Evolutionary conservation across 1,284 basidiomycete genomes (phyloP).

Genomic region (Naganishia liquefaciens): DNA sequence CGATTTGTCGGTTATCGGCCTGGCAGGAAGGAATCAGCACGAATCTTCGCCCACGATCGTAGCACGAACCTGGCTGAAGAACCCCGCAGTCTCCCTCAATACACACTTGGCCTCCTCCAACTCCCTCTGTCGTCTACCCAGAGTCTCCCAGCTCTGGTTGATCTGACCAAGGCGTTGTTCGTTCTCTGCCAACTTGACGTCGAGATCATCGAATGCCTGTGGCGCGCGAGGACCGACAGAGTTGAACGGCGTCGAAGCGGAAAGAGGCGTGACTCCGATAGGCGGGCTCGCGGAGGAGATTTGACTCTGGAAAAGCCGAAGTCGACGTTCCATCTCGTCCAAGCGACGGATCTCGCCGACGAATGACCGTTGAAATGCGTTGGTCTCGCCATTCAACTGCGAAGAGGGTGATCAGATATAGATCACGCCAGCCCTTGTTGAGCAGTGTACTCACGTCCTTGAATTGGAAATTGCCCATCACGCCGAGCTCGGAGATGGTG

Average conservation of each 20-base stretch:
- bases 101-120: conserved; percentile 92
- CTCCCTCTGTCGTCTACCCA: conserved; percentile 83
- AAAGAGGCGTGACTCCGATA: conserved; percentile 76
- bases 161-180: conserved; percentile 84
- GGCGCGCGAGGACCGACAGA: conserved; percentile 86
- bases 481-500: conserved; percentile 90
- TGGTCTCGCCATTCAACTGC: conserved; percentile 90
- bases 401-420: background rate
- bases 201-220: conserved; percentile 90
- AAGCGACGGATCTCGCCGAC: conserved; percentile 91
- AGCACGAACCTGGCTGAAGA: conserved; percentile 79
- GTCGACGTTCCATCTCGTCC: conserved; percentile 92
- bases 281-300: conserved; percentile 72
- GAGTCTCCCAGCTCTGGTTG: conserved; percentile 89
- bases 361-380: conserved; percentile 98
- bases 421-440: background rate
- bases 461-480: conserved; percentile 94
- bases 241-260: conserved; percentile 76
- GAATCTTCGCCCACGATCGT: conserved; percentile 4
- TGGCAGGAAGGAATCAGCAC: conserved; percentile 47
- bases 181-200: conserved; percentile 81
- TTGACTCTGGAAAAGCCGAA: conserved; percentile 85
- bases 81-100: conserved; percentile 90
- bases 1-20: conserved; percentile 76
- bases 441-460: conserved; percentile 72